Base-by-base conservation (phyloP, 306 rosid species). In the Ormosia semicastrata region DNA sequence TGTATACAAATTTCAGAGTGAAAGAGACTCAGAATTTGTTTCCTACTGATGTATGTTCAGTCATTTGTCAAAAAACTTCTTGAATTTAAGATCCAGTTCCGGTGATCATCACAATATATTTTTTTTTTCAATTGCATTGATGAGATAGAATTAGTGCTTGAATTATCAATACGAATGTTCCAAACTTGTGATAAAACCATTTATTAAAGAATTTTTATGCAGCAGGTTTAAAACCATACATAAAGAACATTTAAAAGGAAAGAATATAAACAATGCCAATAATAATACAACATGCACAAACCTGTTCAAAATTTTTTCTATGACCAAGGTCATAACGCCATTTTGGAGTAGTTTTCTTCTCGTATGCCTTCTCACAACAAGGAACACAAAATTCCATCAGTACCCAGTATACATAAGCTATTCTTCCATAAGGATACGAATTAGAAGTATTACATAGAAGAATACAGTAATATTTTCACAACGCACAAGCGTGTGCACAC, bases 271-370 rank as follows among this genome's bases (percentile, higher is more conserved):
- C 32, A 36, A 44, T 33, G 64, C 17, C 7, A 50, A 33, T 43
- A 57, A 57, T 66, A 46, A 43, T 56, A 37, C 11, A 49, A 47
- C n/a, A 71, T 17, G 40, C 34, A 82, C 91, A 47, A 4, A 96
- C 99, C 99, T 96, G 99, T 79, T 96, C 99, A 74, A 94, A 96
- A 82, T 96, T 96, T 88, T 86, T 96, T 54, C 93, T 87, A 52
- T 93, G 97, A 62, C 99, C 98, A 73, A 96, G 98, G 82, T 96
- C 98, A 73, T 92, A 96, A 41, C 94, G 97, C 99, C 99, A 96
- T 88, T 96, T 94, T 34, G 95, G 95, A 66, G 97, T 84, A 29
- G 94, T 91, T 85, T 96, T 92, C 92, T 96, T 94, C 89, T 96
- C 99, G 79, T 96, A 96, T 4, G 99, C 99, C 99, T 96, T 89